Evolutionary conservation across 345 rosid species (phyloP), one percentile per base, ranked within the genome.

Genomic region (Eucalyptus dawsonii): DNA sequence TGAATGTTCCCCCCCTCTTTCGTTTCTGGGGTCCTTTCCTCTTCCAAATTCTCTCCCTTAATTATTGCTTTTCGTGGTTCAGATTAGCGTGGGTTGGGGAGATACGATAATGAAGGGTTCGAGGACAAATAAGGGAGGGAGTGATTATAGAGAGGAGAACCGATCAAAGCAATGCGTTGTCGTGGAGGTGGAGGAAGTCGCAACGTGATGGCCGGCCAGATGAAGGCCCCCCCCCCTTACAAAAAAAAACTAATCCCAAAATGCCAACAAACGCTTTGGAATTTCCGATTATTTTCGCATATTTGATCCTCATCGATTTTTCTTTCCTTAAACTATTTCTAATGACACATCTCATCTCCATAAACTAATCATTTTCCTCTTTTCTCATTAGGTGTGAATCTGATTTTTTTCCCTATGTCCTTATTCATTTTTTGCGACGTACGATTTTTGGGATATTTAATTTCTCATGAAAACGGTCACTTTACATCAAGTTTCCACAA

Each of bases 121-220:
- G 22, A 21, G 47, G 83, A 76, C 83, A 76, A 37, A 21, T 76
- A 10, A 34, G 42, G 25, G 22, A 10, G 11, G 5, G 83, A 76
- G 83, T 37, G 45, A 76, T 76, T 76, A 15, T 76, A 6, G 54
- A 62, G 88, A 62, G 88, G 51, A 62, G 81, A 76, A 87, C 62
- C 88, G 58, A 50, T 80, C 81, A 80, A 54, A n/a, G 86, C 24
- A n/a, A n/a, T 88, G 54, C 86, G 89, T 85, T 87, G 88, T 88
- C 89, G 34, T 83, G 87, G 69, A 80, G 69, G 86, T 76, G 80
- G 88, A 87, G 87, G 88, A 76, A 27, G 44, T 62, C 21, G 90
- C 67, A 50, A 47, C 90, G 88, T 16, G 85, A 40, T 14, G 16
- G 4, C 45, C 34, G 83, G 88, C 76, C 90, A 87, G 58, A 80